Conservation (phyloP, 306 rosid species). For the Pachyrhizus erosus region DNA sequence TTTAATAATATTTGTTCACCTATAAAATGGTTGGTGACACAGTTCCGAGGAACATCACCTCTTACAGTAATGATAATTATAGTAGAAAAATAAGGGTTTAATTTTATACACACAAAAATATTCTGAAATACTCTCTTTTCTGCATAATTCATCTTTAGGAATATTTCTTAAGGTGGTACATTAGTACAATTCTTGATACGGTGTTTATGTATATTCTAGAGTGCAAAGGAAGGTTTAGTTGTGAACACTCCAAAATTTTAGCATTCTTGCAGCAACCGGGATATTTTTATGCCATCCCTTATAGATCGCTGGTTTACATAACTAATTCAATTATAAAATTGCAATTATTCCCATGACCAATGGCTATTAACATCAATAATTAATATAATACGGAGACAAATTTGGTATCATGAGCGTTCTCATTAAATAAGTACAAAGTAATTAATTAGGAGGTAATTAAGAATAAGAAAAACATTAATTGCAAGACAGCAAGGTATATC, state of each 20-base stretch:
- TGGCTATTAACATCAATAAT: slow-evolving; percentile 27
- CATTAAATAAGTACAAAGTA: slow-evolving; percentile 46
- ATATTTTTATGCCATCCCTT: slow-evolving; percentile 28
- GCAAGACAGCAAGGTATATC: slow-evolving; percentile 11
- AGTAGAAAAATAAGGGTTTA: slow-evolving; percentile 27
- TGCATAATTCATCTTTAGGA: slow-evolving; percentile 46
- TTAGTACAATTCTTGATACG: slow-evolving; percentile 51
- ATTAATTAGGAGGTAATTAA: slow-evolving; percentile 41
- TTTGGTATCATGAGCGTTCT: slow-evolving; percentile 41
- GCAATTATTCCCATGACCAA: slow-evolving; percentile 11
- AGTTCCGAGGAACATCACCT: slow-evolving; percentile 46
- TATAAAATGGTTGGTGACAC: slow-evolving; percentile 40
- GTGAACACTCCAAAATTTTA: not conserved
- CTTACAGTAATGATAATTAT: slow-evolving; percentile 29
- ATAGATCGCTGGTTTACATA: not conserved
- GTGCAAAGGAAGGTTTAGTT: slow-evolving; percentile 21
- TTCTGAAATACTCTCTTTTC: slow-evolving; percentile 50
- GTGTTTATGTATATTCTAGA: slow-evolving; percentile 36
- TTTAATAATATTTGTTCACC: slow-evolving; percentile 38
- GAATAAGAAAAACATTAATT: slow-evolving; percentile 2
- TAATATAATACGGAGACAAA: slow-evolving; percentile 41
- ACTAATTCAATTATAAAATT: slow-evolving; percentile 15
- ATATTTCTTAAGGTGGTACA: slow-evolving; percentile 55
- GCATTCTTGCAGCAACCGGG: slow-evolving; percentile 8
- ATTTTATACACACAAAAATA: slow-evolving; percentile 43